Evolutionary conservation across 1,139 yeast species (phyloP).

Genomic region (Yamadazyma membranifaciens): DNA sequence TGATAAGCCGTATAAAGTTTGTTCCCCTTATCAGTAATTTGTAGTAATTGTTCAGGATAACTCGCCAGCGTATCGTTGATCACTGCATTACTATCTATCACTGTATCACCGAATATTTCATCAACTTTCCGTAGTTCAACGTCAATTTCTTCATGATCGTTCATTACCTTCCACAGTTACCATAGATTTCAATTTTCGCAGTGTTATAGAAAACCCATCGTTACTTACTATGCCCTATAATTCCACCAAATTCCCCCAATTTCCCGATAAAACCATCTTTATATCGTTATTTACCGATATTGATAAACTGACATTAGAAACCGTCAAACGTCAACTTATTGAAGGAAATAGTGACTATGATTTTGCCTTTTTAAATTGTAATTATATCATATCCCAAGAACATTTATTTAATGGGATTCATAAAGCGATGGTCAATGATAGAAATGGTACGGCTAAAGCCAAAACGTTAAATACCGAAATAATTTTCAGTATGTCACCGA

Average conservation of each 20-base stretch:
- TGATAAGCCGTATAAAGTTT: conserved; percentile 34
- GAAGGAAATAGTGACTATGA: conserved; percentile 34
- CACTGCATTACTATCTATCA: neutral
- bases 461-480: conserved; percentile 44
- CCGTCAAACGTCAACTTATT: conserved; percentile 29
- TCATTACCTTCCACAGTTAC: too few relatives aligned
- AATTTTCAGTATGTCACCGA: conserved; percentile 40
- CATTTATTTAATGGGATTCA: conserved; percentile 35
- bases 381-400: conserved; percentile 36
- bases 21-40: conserved; percentile 29
- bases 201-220: neutral
- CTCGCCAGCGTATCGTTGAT: neutral
- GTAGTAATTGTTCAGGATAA: conserved; percentile 41
- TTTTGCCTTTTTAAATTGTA: conserved; percentile 40
- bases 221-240: neutral
- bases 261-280: conserved; percentile 25
- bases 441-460: conserved; percentile 31
- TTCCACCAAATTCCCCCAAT: conserved; percentile 30
- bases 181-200: conserved; percentile 1
- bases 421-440: conserved; percentile 31
- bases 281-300: conserved; percentile 25
- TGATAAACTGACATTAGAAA: conserved; percentile 17
- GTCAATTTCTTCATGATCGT: conserved; percentile 1
- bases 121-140: conserved; percentile 3
- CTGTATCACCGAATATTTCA: conserved; percentile 4